phyloP scores from a whole-genome alignment of 2,329 filamentous ascomycete genomes.

The Ceratocystis eucalypticola region DNA sequence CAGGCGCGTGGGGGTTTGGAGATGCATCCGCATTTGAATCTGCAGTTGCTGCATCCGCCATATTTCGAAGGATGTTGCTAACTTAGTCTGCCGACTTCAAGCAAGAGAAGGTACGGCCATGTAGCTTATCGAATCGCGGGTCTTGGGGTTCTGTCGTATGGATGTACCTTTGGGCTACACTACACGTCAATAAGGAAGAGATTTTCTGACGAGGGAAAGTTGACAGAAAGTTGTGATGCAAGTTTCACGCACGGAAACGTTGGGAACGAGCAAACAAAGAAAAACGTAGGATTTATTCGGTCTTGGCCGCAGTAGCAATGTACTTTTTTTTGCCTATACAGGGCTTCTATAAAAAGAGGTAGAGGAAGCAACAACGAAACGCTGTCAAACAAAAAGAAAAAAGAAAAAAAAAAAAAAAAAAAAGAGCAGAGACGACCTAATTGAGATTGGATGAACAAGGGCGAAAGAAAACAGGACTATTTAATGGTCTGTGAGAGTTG shows the following conservation, averaged over 20 bases:
- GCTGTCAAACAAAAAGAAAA: background rate
- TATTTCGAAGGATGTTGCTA: background rate
- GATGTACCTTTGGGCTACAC: background rate
- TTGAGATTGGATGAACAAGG: too few species aligned
- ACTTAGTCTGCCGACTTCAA: background rate
- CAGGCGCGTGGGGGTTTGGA: background rate
- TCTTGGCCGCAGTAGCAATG: background rate
- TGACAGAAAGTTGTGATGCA: background rate
- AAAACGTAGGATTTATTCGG: constrained; percentile 4
- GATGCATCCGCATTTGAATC: background rate
- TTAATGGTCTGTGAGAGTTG: background rate
- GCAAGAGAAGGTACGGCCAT: constrained; percentile 3
- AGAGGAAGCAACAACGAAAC: background rate
- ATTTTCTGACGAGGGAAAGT: background rate
- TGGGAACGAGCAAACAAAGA: background rate
- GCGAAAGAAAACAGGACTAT: background rate
- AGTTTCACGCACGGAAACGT: background rate
- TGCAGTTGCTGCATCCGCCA: constrained; percentile 9
- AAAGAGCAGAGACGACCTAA: background rate
- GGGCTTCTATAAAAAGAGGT: background rate
- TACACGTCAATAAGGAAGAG: background rate
- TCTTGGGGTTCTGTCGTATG: background rate
- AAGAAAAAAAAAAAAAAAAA: background rate
- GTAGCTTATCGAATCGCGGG: background rate
- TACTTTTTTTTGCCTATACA: background rate